Evolutionary conservation across 2,329 filamentous ascomycete genomes (phyloP), one percentile per base, ranked within the genome.

Genomic region (Ophiocordyceps unilateralis): DNA sequence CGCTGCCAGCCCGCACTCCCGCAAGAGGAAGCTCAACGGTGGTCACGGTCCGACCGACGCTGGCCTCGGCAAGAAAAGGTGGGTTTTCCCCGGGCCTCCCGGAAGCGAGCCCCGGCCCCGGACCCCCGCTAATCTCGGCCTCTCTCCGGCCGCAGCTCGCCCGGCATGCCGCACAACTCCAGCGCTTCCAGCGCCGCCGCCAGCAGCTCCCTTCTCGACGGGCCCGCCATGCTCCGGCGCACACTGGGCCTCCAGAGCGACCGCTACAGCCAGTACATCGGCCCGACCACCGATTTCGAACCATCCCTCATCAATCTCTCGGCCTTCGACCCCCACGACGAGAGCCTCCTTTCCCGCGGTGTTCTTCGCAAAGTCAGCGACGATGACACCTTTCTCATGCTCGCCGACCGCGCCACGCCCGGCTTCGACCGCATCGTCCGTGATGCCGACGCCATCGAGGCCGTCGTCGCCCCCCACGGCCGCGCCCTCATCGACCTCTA

Each of bases 221-320:
- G 76, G 34, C 74, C 75, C 43, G 77, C 74, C 45, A 65, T 80
- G 52, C 66, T 83, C 45, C 79, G 78, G 59, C 71, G 76, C 55
- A 81, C 78, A 15, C 66, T 91, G 45, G 84, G 84, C 46, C 69
- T 91, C 50, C 83, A 89, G 57, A 68, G 75, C 54, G 80, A 85
- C 58, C 77, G 82, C 47, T 86, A 82, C 58, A 86, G 82, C 62
- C 81, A 85, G 61, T 85, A 89, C 55, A 84, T 91, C 51, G 84
- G 84, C 22, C 76, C 81, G 45, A 89, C 83, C 41, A 87, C 83
- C 41, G 82, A 87, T 53, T 85, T 88, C 55, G 84, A 91, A 57
- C 81, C 83, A 15, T 80, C 80, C n/a, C 69, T 91, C 43, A 84
- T 89, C 60, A 83, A 84, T 52, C 69, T 89, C 20, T 87, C 83